These are phyloP conservation scores for Periconia macrospinosa DNA, from an alignment of 2,329 filamentous ascomycete genomes.

Conservation along the genomic window DNA sequence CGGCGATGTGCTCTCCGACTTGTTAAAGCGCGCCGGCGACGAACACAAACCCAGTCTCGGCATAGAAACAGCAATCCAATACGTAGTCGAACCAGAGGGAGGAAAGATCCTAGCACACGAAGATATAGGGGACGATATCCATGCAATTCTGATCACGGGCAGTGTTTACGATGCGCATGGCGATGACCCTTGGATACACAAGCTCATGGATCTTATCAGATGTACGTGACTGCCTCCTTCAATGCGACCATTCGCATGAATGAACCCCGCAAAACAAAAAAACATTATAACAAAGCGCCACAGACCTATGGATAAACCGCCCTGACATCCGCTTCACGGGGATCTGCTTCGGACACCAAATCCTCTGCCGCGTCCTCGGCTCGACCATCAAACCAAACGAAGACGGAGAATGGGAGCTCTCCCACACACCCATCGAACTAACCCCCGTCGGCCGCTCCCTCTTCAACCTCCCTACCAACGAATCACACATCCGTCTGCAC, in stretches of 20 bases:
- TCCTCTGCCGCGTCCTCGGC: slow-evolving; percentile 49
- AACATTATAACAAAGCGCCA: slow-evolving; percentile 4
- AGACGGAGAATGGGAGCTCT: slow-evolving; percentile 51
- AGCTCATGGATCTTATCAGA: slow-evolving; percentile 49
- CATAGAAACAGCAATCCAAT: slow-evolving; percentile 58
- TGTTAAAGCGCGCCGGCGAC: slow-evolving; percentile 56
- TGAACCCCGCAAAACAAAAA: neutral
- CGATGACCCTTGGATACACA: slow-evolving; percentile 48
- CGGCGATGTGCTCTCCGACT: slow-evolving; percentile 55
- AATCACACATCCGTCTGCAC: slow-evolving; percentile 44
- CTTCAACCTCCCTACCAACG: slow-evolving; percentile 38
- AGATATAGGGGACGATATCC: slow-evolving; percentile 50
- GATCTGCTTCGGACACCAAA: slow-evolving; percentile 54
- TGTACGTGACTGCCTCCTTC: slow-evolving; percentile 28
- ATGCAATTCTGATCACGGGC: slow-evolving; percentile 51
- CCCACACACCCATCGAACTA: slow-evolving; percentile 47
- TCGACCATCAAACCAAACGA: slow-evolving; percentile 41
- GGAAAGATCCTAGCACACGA: slow-evolving; percentile 48
- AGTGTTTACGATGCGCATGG: slow-evolving; percentile 53
- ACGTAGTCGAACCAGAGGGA: slow-evolving; percentile 51
- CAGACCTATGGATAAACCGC: slow-evolving; percentile 54
- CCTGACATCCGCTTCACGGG: slow-evolving; percentile 56
- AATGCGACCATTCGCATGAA: neutral
- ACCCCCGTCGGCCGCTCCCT: slow-evolving; percentile 45
- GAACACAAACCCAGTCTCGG: slow-evolving; percentile 57